Evolutionary conservation across 345 rosid species (phyloP).

Genomic region (Arabis hirsuta): DNA sequence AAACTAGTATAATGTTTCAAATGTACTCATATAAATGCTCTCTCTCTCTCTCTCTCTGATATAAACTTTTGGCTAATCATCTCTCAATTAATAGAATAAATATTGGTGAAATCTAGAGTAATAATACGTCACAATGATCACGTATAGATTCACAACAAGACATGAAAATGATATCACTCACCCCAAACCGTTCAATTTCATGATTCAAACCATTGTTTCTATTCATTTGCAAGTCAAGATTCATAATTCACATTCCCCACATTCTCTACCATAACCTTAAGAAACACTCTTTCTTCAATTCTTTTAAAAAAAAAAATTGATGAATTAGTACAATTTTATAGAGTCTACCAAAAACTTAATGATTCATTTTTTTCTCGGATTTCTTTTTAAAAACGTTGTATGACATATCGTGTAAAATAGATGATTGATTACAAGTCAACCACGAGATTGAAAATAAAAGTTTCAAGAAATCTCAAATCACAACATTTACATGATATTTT

Average conservation of each 20-base stretch:
- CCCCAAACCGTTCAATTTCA: constrained; percentile 25
- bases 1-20: constrained; percentile 1
- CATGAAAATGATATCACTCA: constrained; percentile 34
- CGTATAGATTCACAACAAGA: constrained; percentile 33
- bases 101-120: background rate
- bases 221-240: constrained; percentile 41
- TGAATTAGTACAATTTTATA: background rate
- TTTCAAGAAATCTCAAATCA: background rate
- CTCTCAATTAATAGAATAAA: background rate
- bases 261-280: constrained; percentile 25
- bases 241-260: constrained; percentile 34
- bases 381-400: background rate
- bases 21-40: background rate
- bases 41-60: background rate
- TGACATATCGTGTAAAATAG: background rate
- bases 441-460: background rate
- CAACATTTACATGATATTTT: background rate
- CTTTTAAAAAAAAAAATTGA: background rate
- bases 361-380: background rate
- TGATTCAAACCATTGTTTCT: constrained; percentile 35
- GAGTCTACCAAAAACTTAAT: background rate
- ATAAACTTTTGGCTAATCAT: constrained; percentile 4
- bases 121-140: constrained; percentile 18
- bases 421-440: background rate
- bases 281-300: constrained; percentile 27